Percentiles rank a stretch among this genome's conserved stretches.
Evolutionary conservation across 2,329 filamentous ascomycete genomes (phyloP).

Genomic region (Colletotrichum trifolii): DNA sequence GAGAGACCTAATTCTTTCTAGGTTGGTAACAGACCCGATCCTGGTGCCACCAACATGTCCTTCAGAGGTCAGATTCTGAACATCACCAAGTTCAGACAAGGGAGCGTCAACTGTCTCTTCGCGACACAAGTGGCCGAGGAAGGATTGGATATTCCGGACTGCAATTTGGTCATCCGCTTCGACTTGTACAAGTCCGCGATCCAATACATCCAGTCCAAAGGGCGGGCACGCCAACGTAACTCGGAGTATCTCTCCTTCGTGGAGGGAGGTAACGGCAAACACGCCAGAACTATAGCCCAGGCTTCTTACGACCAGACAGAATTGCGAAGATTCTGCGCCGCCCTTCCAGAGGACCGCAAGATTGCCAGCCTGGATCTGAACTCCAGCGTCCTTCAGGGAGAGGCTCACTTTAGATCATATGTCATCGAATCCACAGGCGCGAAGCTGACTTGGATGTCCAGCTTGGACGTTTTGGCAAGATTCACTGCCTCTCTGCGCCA

Average conservation of each 20-base stretch:
- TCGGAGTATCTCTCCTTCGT: constrained; percentile 90
- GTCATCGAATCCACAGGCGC: constrained; percentile 76
- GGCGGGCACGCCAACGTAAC: constrained; percentile 80
- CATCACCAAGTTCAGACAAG: constrained; percentile 72
- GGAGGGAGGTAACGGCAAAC: constrained; percentile 74
- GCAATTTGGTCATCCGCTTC: constrained; percentile 78
- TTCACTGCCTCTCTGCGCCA: constrained; percentile 78
- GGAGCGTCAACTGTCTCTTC: constrained; percentile 71
- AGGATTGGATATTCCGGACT: constrained; percentile 75
- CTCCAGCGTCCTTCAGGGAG: constrained; percentile 65
- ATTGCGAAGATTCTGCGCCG: constrained; percentile 81
- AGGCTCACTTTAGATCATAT: constrained; percentile 61
- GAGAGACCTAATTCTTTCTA: not conserved
- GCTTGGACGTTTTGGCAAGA: constrained; percentile 75
- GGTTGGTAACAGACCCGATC: constrained; percentile 26
- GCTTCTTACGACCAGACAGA: constrained; percentile 69
- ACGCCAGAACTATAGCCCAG: constrained; percentile 67
- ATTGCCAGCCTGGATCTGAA: constrained; percentile 70
- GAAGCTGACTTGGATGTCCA: constrained; percentile 81
- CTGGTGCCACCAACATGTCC: constrained; percentile 57
- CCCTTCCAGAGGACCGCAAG: constrained; percentile 79
- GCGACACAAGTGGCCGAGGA: constrained; percentile 76
- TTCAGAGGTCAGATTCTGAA: constrained; percentile 80
- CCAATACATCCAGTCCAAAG: constrained; percentile 93
- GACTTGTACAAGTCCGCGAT: constrained; percentile 92